phyloP scores from a whole-genome alignment of 2,329 filamentous ascomycete species.

The Didymella exigua region DNA sequence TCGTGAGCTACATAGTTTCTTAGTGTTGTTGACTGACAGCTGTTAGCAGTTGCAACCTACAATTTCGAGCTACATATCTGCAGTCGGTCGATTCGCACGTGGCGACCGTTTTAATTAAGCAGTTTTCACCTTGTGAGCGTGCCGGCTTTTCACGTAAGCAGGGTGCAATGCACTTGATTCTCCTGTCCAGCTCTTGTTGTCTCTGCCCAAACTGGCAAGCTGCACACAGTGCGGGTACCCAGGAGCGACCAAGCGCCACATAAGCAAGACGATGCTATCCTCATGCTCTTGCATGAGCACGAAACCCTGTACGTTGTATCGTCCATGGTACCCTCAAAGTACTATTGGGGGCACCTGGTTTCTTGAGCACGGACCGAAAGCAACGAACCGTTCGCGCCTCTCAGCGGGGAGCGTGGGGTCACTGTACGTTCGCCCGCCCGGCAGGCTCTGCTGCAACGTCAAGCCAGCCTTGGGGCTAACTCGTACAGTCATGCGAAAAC shows the following conservation, averaged over 20 bases:
- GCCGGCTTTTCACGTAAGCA: too few species aligned
- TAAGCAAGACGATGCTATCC: neutral
- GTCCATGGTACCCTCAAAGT: neutral
- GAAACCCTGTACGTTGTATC: neutral
- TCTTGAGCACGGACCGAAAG: neutral
- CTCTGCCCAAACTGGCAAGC: neutral
- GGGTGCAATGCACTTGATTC: too few species aligned
- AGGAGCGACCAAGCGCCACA: neutral
- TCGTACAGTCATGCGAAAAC: neutral
- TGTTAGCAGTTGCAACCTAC: too few species aligned
- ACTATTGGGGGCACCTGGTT: neutral
- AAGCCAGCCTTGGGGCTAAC: conserved; percentile 1
- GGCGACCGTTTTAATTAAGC: too few species aligned
- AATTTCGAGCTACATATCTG: too few species aligned
- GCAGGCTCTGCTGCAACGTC: neutral
- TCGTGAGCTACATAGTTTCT: too few species aligned
- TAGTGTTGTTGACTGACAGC: too few species aligned
- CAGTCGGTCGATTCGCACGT: too few species aligned
- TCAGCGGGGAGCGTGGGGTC: conserved; percentile 1
- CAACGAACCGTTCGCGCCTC: neutral
- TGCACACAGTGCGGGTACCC: neutral
- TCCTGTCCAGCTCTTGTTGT: neutral
- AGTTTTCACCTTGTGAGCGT: too few species aligned
- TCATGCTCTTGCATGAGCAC: neutral
- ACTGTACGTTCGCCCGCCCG: neutral